Evolutionary conservation across 2,329 filamentous ascomycete species (phyloP).

Genomic region (Penicillium brevicompactum): DNA sequence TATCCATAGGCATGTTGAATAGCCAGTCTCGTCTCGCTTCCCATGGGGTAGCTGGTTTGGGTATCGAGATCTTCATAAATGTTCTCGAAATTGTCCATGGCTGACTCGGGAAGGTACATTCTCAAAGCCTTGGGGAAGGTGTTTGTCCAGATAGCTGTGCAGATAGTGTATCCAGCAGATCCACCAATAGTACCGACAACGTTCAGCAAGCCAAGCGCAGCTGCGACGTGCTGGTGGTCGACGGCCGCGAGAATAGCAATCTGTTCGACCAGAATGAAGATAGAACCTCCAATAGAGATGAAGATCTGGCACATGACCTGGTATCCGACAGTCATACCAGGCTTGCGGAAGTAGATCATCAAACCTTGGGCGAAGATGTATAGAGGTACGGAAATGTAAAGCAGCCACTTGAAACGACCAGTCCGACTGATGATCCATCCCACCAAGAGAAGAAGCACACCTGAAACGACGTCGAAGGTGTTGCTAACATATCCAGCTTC

Average conservation of each 20-base stretch:
- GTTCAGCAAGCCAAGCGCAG: conserved; percentile 58
- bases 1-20: conserved; percentile 63
- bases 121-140: conserved; percentile 53
- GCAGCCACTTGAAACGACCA: conserved; percentile 56
- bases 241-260: conserved; percentile 58
- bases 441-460: conserved; percentile 57
- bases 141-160: conserved; percentile 63
- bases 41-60: conserved; percentile 35
- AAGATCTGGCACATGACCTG: conserved; percentile 62
- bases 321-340: conserved; percentile 52
- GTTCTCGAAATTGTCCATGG: conserved; percentile 8
- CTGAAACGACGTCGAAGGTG: conserved; percentile 55
- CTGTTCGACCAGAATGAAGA: conserved; percentile 56
- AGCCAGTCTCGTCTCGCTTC: conserved; percentile 53
- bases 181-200: conserved; percentile 60
- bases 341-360: conserved; percentile 60
- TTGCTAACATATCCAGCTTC: conserved; percentile 48
- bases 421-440: conserved; percentile 51
- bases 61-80: conserved; percentile 20
- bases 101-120: conserved; percentile 46
- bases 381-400: conserved; percentile 57
- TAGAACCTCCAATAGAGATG: conserved; percentile 57
- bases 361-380: conserved; percentile 57
- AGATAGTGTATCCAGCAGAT: conserved; percentile 58
- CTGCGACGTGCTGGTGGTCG: conserved; percentile 59